Conservation (phyloP, 768 basidiomycete genomes). For the Tricholomella constricta region DNA sequence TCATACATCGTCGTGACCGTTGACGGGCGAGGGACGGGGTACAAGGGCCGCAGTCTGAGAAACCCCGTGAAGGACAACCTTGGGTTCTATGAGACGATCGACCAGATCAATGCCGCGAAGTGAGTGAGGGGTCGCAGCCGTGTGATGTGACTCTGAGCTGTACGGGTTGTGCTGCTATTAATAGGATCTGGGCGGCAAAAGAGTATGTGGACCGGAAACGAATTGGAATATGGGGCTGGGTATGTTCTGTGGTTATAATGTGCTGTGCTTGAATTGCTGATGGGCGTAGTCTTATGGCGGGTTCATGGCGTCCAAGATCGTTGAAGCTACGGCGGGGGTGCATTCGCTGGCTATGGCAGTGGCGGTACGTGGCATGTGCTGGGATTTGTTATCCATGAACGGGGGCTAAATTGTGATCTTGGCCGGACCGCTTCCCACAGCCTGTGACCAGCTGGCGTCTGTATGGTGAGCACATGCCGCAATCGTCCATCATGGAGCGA, state of each 20-base stretch:
- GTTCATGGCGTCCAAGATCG: conserved; percentile 92
- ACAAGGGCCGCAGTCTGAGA: conserved; percentile 79
- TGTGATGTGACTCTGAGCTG: conserved; percentile 3
- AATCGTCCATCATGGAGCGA: conserved; percentile 3
- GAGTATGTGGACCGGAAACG: conserved; percentile 85
- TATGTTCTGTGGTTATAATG: conserved; percentile 43
- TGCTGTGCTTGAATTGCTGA: conserved; percentile 8
- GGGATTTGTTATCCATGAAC: neutral
- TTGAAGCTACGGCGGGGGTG: conserved; percentile 87
- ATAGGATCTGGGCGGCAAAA: conserved; percentile 80
- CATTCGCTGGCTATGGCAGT: conserved; percentile 92
- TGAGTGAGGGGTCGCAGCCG: conserved; percentile 36
- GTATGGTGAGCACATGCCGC: conserved; percentile 55
- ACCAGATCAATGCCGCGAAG: conserved; percentile 90
- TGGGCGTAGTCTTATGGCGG: conserved; percentile 84
- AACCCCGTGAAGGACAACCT: conserved; percentile 89
- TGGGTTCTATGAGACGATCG: conserved; percentile 85
- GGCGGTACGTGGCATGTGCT: conserved; percentile 56
- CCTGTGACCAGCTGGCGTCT: conserved; percentile 88
- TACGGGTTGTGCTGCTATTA: neutral
- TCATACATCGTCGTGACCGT: conserved; percentile 87
- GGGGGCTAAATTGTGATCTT: conserved; percentile 3
- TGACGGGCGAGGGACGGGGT: conserved; percentile 94
- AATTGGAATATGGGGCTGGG: conserved; percentile 99
- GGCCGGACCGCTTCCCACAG: conserved; percentile 31